Percentiles rank a stretch among this genome's conserved stretches.
Evolutionary conservation across 2,329 filamentous ascomycete species (phyloP).

Genomic region (Colletotrichum sublineola): DNA sequence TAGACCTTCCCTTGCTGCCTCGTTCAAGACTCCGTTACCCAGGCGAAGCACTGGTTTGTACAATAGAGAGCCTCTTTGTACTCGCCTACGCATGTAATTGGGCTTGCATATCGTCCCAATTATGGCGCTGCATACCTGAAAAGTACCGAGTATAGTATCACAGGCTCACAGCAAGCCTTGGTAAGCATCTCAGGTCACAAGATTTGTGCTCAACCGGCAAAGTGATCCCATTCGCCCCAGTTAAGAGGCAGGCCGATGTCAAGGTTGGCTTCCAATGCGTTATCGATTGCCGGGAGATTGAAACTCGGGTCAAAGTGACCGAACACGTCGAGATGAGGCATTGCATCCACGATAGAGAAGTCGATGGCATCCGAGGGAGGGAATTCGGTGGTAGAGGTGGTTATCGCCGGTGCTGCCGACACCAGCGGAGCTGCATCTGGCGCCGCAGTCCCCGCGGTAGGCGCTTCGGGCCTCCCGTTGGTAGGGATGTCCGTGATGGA

Average conservation of each 20-base stretch:
- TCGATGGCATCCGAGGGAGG: slow-evolving; percentile 52
- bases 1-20: neutral
- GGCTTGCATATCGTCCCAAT: neutral
- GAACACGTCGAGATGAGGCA: slow-evolving; percentile 66
- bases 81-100: neutral
- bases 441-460: slow-evolving; percentile 6
- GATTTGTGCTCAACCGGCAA: slow-evolving; percentile 39
- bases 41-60: neutral
- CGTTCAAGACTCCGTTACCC: neutral
- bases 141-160: neutral
- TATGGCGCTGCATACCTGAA: neutral
- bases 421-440: slow-evolving; percentile 37
- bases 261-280: slow-evolving; percentile 66
- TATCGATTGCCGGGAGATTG: slow-evolving; percentile 66
- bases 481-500: slow-evolving; percentile 19
- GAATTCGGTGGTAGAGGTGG: slow-evolving; percentile 34
- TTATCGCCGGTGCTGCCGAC: slow-evolving; percentile 1
- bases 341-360: slow-evolving; percentile 57
- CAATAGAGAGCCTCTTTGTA: neutral
- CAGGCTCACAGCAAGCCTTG: neutral
- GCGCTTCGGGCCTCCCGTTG: slow-evolving; percentile 12
- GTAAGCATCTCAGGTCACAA: neutral
- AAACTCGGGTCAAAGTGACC: slow-evolving; percentile 69
- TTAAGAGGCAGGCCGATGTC: slow-evolving; percentile 67
- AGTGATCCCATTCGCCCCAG: slow-evolving; percentile 62